Conservation (phyloP, 176 grass and related monocot species). For the Carex parvula region DNA sequence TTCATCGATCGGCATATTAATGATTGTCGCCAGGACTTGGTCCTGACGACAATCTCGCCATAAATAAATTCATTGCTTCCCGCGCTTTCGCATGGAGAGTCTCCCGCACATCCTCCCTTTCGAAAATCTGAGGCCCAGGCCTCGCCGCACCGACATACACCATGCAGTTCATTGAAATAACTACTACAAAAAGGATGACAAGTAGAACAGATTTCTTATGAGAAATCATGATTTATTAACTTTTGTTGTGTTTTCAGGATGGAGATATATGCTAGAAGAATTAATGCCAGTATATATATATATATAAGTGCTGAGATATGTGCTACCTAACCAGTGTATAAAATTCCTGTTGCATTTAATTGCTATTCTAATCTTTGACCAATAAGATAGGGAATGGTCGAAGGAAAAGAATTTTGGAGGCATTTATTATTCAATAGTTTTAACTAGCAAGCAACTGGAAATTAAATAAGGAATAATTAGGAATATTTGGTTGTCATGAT, state of each 20-base stretch:
- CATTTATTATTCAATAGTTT: background rate
- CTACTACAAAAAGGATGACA: background rate
- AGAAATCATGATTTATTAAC: slow-evolving; percentile 1
- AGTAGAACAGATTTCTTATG: background rate
- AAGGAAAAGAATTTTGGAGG: background rate
- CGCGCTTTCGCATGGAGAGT: background rate
- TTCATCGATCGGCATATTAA: background rate
- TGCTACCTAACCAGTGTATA: background rate
- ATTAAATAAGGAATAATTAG: background rate
- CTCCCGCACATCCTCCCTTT: background rate
- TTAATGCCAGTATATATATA: background rate
- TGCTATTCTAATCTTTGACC: background rate
- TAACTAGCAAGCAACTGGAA: background rate
- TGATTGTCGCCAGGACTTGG: slow-evolving; percentile 17
- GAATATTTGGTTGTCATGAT: too few relatives aligned
- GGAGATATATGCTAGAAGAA: background rate
- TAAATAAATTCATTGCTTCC: background rate
- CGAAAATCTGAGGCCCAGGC: background rate
- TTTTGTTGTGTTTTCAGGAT: background rate
- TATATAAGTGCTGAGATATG: background rate
- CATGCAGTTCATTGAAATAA: slow-evolving; percentile 6
- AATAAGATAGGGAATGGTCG: background rate
- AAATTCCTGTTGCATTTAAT: background rate
- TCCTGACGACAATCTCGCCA: slow-evolving; percentile 20
- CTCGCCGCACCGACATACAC: background rate